phyloP scores from a whole-genome alignment of 345 rosid species.

The Ceriops zippeliana region DNA sequence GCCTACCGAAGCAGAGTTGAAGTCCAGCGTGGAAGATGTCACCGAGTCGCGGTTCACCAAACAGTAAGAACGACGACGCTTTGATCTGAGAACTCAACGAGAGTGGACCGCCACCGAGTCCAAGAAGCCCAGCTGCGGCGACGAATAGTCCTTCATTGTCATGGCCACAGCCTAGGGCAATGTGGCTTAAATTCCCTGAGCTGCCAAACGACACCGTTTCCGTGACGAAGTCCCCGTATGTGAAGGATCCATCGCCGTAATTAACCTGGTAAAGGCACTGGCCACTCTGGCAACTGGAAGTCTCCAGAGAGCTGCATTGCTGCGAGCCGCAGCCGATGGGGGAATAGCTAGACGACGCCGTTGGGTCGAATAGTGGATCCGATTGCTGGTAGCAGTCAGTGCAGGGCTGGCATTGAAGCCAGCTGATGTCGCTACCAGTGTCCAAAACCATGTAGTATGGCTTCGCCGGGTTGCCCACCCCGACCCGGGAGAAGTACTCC shows the following conservation, averaged over 20 bases:
- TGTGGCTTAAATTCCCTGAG: slow-evolving; percentile 7
- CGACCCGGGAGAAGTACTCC: slow-evolving; percentile 82
- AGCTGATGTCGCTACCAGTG: slow-evolving; percentile 81
- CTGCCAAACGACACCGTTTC: slow-evolving; percentile 64
- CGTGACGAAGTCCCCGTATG: slow-evolving; percentile 63
- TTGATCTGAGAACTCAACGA: slow-evolving; percentile 73
- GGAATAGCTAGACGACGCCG: slow-evolving; percentile 53
- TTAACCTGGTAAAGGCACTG: slow-evolving; percentile 71
- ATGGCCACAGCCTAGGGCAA: slow-evolving; percentile 70
- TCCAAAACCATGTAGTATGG: slow-evolving; percentile 64
- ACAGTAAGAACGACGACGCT: slow-evolving; percentile 80
- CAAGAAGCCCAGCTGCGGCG: slow-evolving; percentile 83
- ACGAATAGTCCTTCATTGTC: slow-evolving; percentile 81
- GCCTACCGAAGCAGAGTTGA: slow-evolving; percentile 49
- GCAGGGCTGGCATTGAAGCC: slow-evolving; percentile 90
- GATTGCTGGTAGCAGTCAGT: slow-evolving; percentile 75
- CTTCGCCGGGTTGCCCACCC: slow-evolving; percentile 70
- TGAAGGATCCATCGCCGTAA: slow-evolving; percentile 92
- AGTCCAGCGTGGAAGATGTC: slow-evolving; percentile 66
- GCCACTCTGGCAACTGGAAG: slow-evolving; percentile 46
- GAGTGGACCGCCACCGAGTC: slow-evolving; percentile 87
- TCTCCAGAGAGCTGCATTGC: slow-evolving; percentile 54
- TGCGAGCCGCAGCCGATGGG: slow-evolving; percentile 50
- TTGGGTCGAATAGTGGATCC: slow-evolving; percentile 72
- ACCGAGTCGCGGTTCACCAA: slow-evolving; percentile 78